Conservation (phyloP, 2,329 filamentous ascomycete genomes). For the Epichloe festucae region DNA sequence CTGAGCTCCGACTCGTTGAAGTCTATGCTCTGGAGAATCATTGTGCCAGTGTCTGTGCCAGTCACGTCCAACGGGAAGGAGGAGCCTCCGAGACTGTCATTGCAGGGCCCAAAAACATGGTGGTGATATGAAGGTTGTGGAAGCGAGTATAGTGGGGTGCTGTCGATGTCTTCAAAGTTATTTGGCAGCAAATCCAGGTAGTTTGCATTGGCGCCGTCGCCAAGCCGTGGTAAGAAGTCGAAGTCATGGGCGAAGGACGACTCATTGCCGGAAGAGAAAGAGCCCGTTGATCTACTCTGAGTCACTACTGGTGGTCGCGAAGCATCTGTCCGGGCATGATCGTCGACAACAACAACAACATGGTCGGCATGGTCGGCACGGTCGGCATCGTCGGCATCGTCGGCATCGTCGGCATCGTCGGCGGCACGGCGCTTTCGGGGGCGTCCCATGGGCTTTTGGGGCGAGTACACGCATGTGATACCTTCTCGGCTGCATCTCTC, state of each 20-base stretch:
- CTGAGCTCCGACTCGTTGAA: conserved; percentile 19
- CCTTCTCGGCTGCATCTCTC: conserved; percentile 43
- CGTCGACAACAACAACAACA: background rate
- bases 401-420: conserved; percentile 13
- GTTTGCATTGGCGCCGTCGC: conserved; percentile 15
- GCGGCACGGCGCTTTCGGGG: conserved; percentile 41
- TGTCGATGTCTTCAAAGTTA: conserved; percentile 10
- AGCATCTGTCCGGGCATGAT: background rate
- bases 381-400: conserved; percentile 13
- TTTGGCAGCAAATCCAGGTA: conserved; percentile 25
- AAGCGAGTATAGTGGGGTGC: conserved; percentile 6
- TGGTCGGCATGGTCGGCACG: no score
- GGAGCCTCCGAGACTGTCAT: conserved; percentile 1
- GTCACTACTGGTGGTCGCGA: background rate
- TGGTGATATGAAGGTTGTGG: conserved; percentile 2
- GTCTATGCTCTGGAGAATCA: conserved; percentile 19
- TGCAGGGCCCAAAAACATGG: conserved; percentile 8
- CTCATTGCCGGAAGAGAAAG: background rate
- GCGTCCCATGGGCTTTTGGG: conserved; percentile 53
- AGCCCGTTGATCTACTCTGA: background rate
- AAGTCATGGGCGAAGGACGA: conserved; percentile 13
- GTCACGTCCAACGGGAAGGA: conserved; percentile 10
- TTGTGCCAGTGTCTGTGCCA: conserved; percentile 11
- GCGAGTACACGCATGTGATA: conserved; percentile 47
- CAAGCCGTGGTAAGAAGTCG: conserved; percentile 20